These are phyloP conservation scores for Diaporthe batatas DNA, from an alignment of 2,329 filamentous ascomycete genomes.

Conservation along the genomic window DNA sequence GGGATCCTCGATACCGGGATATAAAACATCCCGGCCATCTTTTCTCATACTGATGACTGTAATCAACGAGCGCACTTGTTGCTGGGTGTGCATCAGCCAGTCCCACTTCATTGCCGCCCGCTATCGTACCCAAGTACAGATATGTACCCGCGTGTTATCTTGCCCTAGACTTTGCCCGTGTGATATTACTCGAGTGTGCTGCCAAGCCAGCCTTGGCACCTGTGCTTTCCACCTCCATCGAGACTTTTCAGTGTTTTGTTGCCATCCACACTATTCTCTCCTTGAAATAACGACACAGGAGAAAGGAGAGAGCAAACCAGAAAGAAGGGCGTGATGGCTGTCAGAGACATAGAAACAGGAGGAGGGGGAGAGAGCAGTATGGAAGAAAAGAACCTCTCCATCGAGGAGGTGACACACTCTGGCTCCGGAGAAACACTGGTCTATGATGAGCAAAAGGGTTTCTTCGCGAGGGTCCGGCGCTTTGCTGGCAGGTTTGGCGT, in stretches of 20 bases:
- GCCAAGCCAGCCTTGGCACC: constrained; percentile 23
- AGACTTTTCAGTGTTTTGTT: neutral
- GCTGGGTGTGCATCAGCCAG: neutral
- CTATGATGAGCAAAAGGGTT: constrained; percentile 38
- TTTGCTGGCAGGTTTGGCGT: constrained; percentile 75
- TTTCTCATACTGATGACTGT: neutral
- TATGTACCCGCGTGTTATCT: constrained; percentile 8
- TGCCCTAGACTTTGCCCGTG: neutral
- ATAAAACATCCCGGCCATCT: constrained; percentile 17
- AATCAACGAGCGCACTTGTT: neutral
- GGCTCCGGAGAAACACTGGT: neutral
- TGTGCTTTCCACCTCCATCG: neutral
- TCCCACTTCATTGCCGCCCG: neutral
- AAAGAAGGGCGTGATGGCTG: neutral
- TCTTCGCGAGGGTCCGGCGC: constrained; percentile 64
- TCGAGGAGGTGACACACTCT: neutral
- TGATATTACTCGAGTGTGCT: neutral
- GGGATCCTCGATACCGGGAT: neutral
- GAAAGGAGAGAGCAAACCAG: neutral
- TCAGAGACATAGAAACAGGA: constrained; percentile 14
- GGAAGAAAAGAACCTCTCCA: constrained; percentile 30
- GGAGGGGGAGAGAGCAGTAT: neutral
- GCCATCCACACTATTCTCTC: neutral
- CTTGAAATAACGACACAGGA: neutral
- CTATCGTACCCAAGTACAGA: neutral